Evolutionary conservation across 768 basidiomycete genomes (phyloP), one percentile per base, ranked within the genome.

Genomic region (Chlorophyllum brunneum): DNA sequence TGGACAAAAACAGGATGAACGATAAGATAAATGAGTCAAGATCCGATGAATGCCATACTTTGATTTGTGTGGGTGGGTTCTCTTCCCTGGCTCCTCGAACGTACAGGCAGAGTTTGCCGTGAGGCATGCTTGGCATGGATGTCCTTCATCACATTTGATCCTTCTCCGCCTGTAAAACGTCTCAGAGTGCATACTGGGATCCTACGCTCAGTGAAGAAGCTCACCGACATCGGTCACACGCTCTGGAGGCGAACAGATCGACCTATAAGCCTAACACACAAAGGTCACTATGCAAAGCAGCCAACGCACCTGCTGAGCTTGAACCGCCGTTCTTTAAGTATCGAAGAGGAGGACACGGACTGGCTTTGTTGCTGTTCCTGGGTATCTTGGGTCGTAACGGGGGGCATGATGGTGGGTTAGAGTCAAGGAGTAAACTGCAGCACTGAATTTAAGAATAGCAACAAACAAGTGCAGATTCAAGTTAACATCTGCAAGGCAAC

Each of bases 171-270:
- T 92, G 58, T 5, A 57, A 41, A 40, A 29, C 23, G 5, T 15
- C 41, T 58, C 38, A 58, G 55, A 54, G 55, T 34, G 26, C 29
- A 23, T 44, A 44, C 16, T n/a, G 23, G 24, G 15, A 8, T 16
- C n/a, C 13, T 10, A 42, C 23, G 50, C 42, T 10, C 26, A 33
- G 54, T 40, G 34, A 39, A 54, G 27, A 29, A 58, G 59, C 86
- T 77, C 72, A 92, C 88, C 90, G 82, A 74, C 90, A 92, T 55
- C 90, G 87, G 78, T 92, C 90, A 75, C 90, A 92, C 54, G 90
- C 89, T 65, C 90, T 92, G 57, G 29, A 30, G 16, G 23, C 9
- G 53, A 59, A 58, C 56, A 24, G 57, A 51, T 58, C 40, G 51
- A 48, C 37, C 22, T 29, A 42, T 22, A 48, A 20, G 24, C 36